Conservation (phyloP, 495 filamentous ascomycete genomes). For the Chlorociboria aeruginascens region DNA sequence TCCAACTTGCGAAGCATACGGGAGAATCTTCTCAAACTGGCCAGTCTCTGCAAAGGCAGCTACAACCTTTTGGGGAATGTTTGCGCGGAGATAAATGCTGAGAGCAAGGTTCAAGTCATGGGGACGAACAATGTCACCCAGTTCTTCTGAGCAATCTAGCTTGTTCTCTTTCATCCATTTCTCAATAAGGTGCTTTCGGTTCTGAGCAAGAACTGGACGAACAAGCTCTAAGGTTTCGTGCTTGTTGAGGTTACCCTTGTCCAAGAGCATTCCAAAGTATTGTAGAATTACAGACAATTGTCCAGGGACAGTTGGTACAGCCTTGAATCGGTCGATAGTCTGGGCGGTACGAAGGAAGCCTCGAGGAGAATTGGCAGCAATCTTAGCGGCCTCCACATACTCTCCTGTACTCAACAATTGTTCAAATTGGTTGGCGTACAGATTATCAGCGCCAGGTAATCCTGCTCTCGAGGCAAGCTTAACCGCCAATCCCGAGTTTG, state of each 20-base stretch:
- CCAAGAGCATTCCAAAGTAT: slow-evolving; percentile 94
- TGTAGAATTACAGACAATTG: slow-evolving; percentile 90
- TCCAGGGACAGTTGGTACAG: slow-evolving; percentile 55
- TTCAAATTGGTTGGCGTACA: slow-evolving; percentile 89
- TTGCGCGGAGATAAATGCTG: slow-evolving; percentile 75
- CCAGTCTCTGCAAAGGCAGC: slow-evolving; percentile 91
- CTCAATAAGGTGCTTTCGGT: slow-evolving; percentile 88
- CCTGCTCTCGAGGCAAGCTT: slow-evolving; percentile 92
- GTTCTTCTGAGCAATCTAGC: slow-evolving; percentile 85
- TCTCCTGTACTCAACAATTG: slow-evolving; percentile 63
- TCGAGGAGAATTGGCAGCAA: slow-evolving; percentile 90
- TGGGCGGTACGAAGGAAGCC: slow-evolving; percentile 89
- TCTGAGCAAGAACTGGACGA: slow-evolving; percentile 81
- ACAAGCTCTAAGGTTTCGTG: slow-evolving; percentile 92
- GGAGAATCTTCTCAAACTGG: slow-evolving; percentile 89
- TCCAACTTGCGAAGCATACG: slow-evolving; percentile 69
- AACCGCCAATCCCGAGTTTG: slow-evolving; percentile 78
- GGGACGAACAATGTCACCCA: slow-evolving; percentile 83
- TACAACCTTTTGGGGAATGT: slow-evolving; percentile 81
- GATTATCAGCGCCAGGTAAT: slow-evolving; percentile 86
- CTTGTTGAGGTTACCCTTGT: slow-evolving; percentile 86
- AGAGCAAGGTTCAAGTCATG: slow-evolving; percentile 83
- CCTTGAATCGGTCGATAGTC: slow-evolving; percentile 92
- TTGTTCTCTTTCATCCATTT: slow-evolving; percentile 97
- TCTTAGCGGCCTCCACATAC: slow-evolving; percentile 81